Percentiles rank a stretch among this genome's conserved stretches.
Conservation (phyloP, 768 basidiomycete genomes). For the Leccinum olivaceopallidum region DNA sequence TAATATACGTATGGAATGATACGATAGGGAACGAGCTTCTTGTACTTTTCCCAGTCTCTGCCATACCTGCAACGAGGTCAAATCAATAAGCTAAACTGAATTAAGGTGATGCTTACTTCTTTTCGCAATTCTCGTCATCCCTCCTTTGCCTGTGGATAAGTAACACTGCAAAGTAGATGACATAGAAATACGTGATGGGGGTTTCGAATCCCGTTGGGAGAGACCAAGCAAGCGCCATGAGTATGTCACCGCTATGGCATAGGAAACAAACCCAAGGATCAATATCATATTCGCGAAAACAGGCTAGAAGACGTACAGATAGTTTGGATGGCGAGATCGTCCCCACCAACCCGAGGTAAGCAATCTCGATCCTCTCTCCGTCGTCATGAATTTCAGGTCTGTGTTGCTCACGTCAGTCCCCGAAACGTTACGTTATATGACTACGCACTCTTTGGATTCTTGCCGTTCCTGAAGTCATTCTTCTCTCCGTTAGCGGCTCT, state of each 20-base stretch:
- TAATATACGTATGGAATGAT: conserved; percentile 86
- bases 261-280: not conserved
- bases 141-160: conserved; percentile 88
- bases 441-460: conserved; percentile 83
- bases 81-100: not conserved
- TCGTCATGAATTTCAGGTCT: conserved; percentile 82
- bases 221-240: conserved; percentile 93
- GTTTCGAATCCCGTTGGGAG: conserved; percentile 90
- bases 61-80: conserved; percentile 65
- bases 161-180: conserved; percentile 83
- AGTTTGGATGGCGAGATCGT: conserved; percentile 88
- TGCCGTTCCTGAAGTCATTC: conserved; percentile 91
- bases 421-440: not conserved
- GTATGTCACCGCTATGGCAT: conserved; percentile 65
- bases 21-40: conserved; percentile 77
- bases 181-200: conserved; percentile 96
- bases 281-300: not conserved
- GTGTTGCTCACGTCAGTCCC: conserved; percentile 4
- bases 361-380: conserved; percentile 84
- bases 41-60: conserved; percentile 92
- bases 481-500: conserved; percentile 88
- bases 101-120: conserved; percentile 62
- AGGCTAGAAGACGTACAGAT: conserved; percentile 51
- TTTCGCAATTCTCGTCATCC: conserved; percentile 89
- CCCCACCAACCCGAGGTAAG: conserved; percentile 99